phyloP scores from a whole-genome alignment of 164 flowering plant species.

The Macadamia integrifolia region DNA sequence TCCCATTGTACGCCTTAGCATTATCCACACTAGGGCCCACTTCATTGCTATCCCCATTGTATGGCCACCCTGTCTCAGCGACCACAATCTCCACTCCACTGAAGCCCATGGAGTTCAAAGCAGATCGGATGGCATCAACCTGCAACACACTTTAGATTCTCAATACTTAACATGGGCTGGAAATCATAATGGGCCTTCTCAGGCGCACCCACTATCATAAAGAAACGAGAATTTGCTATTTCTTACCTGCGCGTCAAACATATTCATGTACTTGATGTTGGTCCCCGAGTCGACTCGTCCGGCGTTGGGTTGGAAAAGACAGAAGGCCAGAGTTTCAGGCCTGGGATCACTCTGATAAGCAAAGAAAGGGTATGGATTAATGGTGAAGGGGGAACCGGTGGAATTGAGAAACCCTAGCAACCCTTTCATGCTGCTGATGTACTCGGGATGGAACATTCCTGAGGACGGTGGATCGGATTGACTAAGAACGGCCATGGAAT shows the following conservation, averaged over 20 bases:
- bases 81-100: conserved; percentile 73
- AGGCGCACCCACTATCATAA: neutral
- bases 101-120: conserved; percentile 60
- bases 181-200: neutral
- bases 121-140: conserved; percentile 86
- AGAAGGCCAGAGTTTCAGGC: conserved; percentile 82
- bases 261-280: conserved; percentile 76
- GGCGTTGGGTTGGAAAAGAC: conserved; percentile 81
- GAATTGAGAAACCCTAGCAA: conserved; percentile 52
- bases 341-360: conserved; percentile 89
- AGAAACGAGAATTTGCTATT: too few species aligned
- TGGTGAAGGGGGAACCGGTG: conserved; percentile 66
- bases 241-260: conserved; percentile 96
- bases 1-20: conserved; percentile 88
- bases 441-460: conserved; percentile 46
- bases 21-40: conserved; percentile 75
- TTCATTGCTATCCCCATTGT: conserved; percentile 64
- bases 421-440: conserved; percentile 37
- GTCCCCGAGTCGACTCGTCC: conserved; percentile 72
- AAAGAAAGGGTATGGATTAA: conserved; percentile 93
- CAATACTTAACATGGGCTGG: too few species aligned
- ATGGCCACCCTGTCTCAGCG: conserved; percentile 99
- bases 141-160: conserved; percentile 14
- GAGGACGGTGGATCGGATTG: conserved; percentile 87
- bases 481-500: conserved; percentile 68